These are phyloP conservation scores for Kurtzmaniella quercitrusa DNA, from an alignment of 1,139 yeast species.

Conservation along the genomic window DNA sequence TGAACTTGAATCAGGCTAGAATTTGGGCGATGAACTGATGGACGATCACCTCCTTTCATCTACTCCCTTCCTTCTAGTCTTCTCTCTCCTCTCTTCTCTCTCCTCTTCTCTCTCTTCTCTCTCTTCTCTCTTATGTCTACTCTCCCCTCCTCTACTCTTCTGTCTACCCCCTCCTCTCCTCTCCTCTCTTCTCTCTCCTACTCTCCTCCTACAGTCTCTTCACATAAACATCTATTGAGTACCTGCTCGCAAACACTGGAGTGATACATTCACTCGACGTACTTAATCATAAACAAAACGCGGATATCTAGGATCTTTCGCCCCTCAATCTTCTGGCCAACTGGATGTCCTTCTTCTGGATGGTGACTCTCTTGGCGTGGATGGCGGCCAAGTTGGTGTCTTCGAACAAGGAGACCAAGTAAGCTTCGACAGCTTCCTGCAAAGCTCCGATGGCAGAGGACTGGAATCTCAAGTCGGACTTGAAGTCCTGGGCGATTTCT, in stretches of 20 bases:
- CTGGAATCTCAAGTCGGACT: conserved; percentile 49
- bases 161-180: no score
- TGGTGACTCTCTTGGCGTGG: conserved; percentile 52
- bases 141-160: no score
- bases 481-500: conserved; percentile 48
- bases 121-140: no score
- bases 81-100: no score
- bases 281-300: background rate
- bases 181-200: no score
- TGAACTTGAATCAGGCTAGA: no score
- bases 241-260: background rate
- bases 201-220: background rate
- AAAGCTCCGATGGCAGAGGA: conserved; percentile 50
- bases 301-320: conserved; percentile 35
- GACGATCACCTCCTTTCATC: no score
- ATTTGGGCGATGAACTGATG: no score
- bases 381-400: conserved; percentile 53
- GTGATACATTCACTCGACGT: background rate
- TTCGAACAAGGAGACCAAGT: conserved; percentile 48
- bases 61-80: no score
- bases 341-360: conserved; percentile 51
- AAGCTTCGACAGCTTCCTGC: conserved; percentile 52
- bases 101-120: no score
- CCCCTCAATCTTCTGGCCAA: conserved; percentile 54
- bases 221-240: background rate